These are phyloP conservation scores for Phaeotremella skinneri DNA, from an alignment of 768 basidiomycete species.

Conservation along the genomic window DNA sequence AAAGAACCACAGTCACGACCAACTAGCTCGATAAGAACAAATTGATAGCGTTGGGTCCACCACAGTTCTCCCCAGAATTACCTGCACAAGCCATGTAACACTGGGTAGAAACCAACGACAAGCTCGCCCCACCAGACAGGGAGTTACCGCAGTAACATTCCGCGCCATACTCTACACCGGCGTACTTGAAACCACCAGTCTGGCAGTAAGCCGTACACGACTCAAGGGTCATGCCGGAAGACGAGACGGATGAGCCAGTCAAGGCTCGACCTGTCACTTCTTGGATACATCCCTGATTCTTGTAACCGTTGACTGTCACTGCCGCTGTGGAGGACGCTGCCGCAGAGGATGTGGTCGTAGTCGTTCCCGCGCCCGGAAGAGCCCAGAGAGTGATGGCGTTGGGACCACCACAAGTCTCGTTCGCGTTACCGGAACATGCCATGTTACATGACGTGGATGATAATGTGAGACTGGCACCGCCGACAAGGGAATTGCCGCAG, in stretches of 20 bases:
- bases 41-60: slow-evolving; percentile 28
- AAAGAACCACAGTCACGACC: neutral
- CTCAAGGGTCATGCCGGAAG: slow-evolving; percentile 20
- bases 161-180: slow-evolving; percentile 34
- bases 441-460: slow-evolving; percentile 32
- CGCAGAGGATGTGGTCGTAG: slow-evolving; percentile 20
- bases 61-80: slow-evolving; percentile 17
- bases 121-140: slow-evolving; percentile 30
- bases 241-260: slow-evolving; percentile 12
- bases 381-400: slow-evolving; percentile 22
- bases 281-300: slow-evolving; percentile 16
- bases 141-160: slow-evolving; percentile 38
- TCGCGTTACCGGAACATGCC: slow-evolving; percentile 34
- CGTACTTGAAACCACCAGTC: slow-evolving; percentile 19
- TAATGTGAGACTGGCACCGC: slow-evolving; percentile 29
- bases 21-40: neutral
- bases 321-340: slow-evolving; percentile 23
- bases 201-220: slow-evolving; percentile 30
- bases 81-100: slow-evolving; percentile 35
- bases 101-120: slow-evolving; percentile 13
- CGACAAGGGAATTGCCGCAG: slow-evolving; percentile 37
- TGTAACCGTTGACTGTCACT: slow-evolving; percentile 13
- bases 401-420: slow-evolving; percentile 31
- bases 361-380: slow-evolving; percentile 13
- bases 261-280: slow-evolving; percentile 26